phyloP scores from a whole-genome alignment of 176 grass and related monocot genomes.

The Hordeum vulgare region DNA sequence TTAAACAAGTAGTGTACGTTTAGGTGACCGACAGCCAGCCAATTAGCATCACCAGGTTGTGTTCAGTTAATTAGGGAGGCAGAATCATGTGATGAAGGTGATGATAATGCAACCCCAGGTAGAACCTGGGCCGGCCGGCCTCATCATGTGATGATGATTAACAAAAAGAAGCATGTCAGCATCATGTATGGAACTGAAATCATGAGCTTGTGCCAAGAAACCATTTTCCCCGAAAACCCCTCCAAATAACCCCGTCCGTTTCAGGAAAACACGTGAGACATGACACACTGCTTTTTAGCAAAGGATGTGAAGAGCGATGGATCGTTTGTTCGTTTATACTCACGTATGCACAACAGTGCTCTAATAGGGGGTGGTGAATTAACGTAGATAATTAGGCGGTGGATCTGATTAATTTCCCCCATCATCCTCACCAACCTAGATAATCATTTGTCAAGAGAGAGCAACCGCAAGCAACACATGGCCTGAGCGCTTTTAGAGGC shows the following conservation, averaged over 20 bases:
- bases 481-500: background rate
- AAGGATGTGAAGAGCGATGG: background rate
- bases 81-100: background rate
- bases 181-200: background rate
- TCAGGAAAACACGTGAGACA: background rate
- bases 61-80: too few species aligned
- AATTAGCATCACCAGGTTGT: background rate
- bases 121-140: background rate
- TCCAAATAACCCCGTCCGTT: background rate
- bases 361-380: background rate
- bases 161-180: background rate
- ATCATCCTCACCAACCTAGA: slow-evolving; percentile 17
- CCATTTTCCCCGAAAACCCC: background rate
- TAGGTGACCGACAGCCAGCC: background rate
- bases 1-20: background rate
- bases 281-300: background rate
- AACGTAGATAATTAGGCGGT: background rate
- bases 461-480: background rate
- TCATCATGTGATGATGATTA: slow-evolving; percentile 3
- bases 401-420: background rate
- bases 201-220: slow-evolving; percentile 4
- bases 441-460: background rate
- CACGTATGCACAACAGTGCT: background rate
- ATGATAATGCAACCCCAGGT: background rate
- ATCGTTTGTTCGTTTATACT: background rate